These are phyloP conservation scores for Eleusine indica DNA, from an alignment of 176 grass and related monocot genomes.

Conservation along the genomic window DNA sequence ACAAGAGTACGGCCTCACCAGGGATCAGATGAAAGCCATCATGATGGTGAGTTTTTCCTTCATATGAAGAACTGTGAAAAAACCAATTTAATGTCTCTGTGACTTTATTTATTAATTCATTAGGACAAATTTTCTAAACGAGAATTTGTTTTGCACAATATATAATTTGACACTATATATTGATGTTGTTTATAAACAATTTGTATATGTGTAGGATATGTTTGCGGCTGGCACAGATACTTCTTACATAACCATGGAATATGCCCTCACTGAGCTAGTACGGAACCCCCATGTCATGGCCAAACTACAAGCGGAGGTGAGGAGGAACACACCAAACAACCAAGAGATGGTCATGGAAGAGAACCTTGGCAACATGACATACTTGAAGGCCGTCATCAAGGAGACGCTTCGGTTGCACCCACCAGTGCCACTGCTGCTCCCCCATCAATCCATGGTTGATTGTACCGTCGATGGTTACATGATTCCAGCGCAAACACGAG, in stretches of 20 bases:
- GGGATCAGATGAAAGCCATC: constrained; percentile 3
- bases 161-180: too few relatives aligned
- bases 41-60: constrained; percentile 19
- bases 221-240: constrained; percentile 49
- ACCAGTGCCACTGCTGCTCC: constrained; percentile 44
- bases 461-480: constrained; percentile 35
- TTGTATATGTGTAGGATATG: constrained; percentile 20
- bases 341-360: constrained; percentile 37
- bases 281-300: constrained; percentile 23
- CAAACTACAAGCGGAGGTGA: constrained; percentile 51
- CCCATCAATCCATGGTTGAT: constrained; percentile 21
- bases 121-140: too few relatives aligned
- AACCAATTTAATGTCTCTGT: too few relatives aligned
- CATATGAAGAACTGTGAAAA: too few relatives aligned
- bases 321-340: neutral
- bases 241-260: constrained; percentile 35
- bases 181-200: neutral
- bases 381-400: constrained; percentile 44
- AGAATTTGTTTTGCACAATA: too few relatives aligned
- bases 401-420: constrained; percentile 50
- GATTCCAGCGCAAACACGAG: constrained; percentile 34
- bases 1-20: neutral
- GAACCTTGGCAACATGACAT: constrained; percentile 30
- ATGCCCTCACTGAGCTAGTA: constrained; percentile 45
- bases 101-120: too few relatives aligned